Evolutionary conservation across 2,329 filamentous ascomycete species (phyloP).

Genomic region (Coniochaeta prunicola): DNA sequence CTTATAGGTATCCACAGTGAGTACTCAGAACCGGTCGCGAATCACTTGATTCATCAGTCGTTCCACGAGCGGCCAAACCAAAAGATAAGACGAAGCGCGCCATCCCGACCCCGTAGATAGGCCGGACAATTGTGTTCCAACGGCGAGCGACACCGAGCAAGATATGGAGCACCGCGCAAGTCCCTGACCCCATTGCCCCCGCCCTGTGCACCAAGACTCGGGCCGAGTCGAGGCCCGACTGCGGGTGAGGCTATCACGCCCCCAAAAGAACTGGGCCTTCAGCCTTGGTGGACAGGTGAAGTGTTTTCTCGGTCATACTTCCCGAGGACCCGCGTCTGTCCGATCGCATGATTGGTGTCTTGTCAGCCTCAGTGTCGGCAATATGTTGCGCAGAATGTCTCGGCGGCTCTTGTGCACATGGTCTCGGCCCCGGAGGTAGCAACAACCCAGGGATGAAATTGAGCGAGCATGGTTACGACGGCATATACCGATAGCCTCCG

Average conservation of each 20-base stretch:
- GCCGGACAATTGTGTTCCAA: not conserved
- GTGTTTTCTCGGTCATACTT: not conserved
- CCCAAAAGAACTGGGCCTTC: not conserved
- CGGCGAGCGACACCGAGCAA: not conserved
- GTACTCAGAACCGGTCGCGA: not conserved
- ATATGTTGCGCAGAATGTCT: not conserved
- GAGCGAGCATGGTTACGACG: not conserved
- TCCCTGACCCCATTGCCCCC: not conserved
- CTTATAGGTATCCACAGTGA: not conserved
- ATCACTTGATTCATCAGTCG: not conserved
- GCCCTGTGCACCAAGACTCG: not conserved
- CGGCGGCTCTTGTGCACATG: not conserved
- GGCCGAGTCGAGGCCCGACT: not conserved
- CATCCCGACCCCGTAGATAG: not conserved
- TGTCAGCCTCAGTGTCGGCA: not conserved
- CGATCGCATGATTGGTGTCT: not conserved
- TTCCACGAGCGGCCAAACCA: no score
- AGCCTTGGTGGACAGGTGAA: not conserved
- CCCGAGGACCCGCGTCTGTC: not conserved
- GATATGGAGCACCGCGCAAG: not conserved
- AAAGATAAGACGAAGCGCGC: not conserved
- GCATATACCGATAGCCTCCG: not conserved
- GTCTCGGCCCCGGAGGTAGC: not conserved
- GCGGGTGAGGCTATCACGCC: not conserved
- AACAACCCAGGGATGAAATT: not conserved